Conservation (phyloP, 257 asterid genomes). For the Agastache rugosa region DNA sequence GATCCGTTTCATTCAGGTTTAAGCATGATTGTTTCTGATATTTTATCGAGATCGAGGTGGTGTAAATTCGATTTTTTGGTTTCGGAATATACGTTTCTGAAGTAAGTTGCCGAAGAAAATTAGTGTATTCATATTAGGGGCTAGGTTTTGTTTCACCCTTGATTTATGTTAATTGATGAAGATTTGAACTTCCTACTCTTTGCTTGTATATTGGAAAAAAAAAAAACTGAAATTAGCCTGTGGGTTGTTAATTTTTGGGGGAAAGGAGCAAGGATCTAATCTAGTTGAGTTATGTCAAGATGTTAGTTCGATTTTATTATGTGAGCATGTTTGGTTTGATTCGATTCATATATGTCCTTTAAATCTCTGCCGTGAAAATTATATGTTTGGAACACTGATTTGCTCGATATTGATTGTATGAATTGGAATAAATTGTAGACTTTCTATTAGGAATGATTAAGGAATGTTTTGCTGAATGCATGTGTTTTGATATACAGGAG, state of each 20-base stretch:
- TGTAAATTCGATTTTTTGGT: not conserved
- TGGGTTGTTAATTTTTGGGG: not conserved
- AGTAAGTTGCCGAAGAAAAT: slow-evolving; percentile 14
- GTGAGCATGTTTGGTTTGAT: slow-evolving; percentile 14
- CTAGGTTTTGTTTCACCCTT: slow-evolving; percentile 2
- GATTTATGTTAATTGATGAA: slow-evolving; percentile 5
- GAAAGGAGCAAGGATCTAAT: not conserved
- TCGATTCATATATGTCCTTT: slow-evolving; percentile 1
- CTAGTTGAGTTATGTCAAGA: slow-evolving; percentile 20
- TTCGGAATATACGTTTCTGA: slow-evolving; percentile 16
- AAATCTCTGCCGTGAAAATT: not conserved
- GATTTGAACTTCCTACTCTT: slow-evolving; percentile 9
- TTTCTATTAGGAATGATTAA: not conserved
- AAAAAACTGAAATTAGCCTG: not conserved
- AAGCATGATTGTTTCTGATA: not conserved
- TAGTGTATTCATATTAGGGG: slow-evolving; percentile 5
- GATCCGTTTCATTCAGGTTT: slow-evolving; percentile 40
- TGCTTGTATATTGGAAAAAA: slow-evolving; percentile 5
- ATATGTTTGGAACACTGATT: not conserved
- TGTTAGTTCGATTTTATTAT: not conserved
- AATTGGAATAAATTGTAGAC: slow-evolving; percentile 5
- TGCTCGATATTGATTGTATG: slow-evolving; percentile 14
- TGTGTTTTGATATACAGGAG: slow-evolving; percentile 34
- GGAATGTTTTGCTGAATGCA: not conserved
- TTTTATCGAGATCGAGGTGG: slow-evolving; percentile 23